Conservation (phyloP, 2,329 filamentous ascomycete species). For the Hypocreales sp. region DNA sequence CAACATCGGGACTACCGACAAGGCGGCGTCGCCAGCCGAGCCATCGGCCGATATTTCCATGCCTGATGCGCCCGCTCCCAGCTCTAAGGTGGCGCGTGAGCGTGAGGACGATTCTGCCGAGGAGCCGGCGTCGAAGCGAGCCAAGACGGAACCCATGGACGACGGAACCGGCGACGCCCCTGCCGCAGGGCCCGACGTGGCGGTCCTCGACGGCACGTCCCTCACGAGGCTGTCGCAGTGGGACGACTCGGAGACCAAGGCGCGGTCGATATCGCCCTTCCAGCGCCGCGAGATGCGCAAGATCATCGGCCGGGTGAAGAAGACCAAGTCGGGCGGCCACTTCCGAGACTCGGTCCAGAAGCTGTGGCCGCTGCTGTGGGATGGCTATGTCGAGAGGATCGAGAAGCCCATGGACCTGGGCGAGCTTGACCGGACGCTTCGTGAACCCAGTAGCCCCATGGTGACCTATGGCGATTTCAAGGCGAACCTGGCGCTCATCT, state of each 20-base stretch:
- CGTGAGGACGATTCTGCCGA: constrained; percentile 56
- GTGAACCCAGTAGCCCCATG: constrained; percentile 45
- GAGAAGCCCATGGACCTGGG: constrained; percentile 71
- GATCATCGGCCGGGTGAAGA: constrained; percentile 62
- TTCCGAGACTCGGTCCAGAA: constrained; percentile 69
- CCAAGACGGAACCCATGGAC: constrained; percentile 50
- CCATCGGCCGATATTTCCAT: constrained; percentile 30
- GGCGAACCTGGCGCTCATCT: constrained; percentile 60
- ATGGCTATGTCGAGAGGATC: constrained; percentile 53
- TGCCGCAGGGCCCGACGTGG: constrained; percentile 3
- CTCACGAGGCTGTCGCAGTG: constrained; percentile 21
- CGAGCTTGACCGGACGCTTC: constrained; percentile 68
- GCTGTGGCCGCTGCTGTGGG: constrained; percentile 60
- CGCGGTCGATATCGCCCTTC: constrained; percentile 36
- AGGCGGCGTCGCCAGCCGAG: constrained; percentile 10
- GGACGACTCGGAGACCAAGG: constrained; percentile 25
- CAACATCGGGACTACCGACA: constrained; percentile 19
- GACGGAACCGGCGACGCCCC: too few relatives aligned
- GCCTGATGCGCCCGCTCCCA: constrained; percentile 36
- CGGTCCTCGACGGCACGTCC: constrained; percentile 4
- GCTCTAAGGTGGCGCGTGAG: constrained; percentile 52
- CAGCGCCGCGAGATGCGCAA: constrained; percentile 49
- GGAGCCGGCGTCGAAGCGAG: constrained; percentile 64
- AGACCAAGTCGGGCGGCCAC: constrained; percentile 62
- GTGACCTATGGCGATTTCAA: constrained; percentile 55